Conservation (phyloP, 805 yeast species). For the Pichia cabralensis region DNA sequence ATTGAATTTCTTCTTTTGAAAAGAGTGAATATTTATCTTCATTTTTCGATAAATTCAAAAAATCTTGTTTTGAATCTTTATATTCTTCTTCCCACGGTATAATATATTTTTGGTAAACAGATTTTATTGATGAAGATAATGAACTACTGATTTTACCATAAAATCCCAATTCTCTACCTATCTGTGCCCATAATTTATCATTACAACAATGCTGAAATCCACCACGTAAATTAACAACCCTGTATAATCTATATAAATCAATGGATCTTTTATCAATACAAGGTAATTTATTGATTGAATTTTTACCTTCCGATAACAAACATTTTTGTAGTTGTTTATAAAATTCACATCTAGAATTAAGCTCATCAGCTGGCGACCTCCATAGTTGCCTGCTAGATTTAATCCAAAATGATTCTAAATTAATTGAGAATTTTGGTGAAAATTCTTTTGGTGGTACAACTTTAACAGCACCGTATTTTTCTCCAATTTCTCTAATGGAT, state of each 20-base stretch:
- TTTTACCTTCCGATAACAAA: constrained; percentile 18
- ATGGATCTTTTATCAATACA: constrained; percentile 56
- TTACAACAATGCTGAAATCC: constrained; percentile 57
- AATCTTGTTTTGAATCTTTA: constrained; percentile 8
- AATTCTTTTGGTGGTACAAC: constrained; percentile 44
- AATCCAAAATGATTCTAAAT: constrained; percentile 42
- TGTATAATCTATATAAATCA: constrained; percentile 51
- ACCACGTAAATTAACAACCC: constrained; percentile 53
- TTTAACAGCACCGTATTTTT: constrained; percentile 64
- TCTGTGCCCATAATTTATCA: constrained; percentile 70
- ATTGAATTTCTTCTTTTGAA: background rate
- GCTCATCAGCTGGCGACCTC: constrained; percentile 33
- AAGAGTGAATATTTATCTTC: constrained; percentile 5
- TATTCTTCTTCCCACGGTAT: constrained; percentile 15
- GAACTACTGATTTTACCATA: constrained; percentile 65
- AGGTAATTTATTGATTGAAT: constrained; percentile 39
- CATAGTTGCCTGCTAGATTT: constrained; percentile 39
- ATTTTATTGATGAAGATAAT: constrained; percentile 53
- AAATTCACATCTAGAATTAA: constrained; percentile 36
- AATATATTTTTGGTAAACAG: constrained; percentile 43
- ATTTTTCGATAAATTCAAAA: constrained; percentile 7
- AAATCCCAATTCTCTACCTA: constrained; percentile 74
- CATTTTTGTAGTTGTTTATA: constrained; percentile 32
- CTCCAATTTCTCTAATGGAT: constrained; percentile 41
- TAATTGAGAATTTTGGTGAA: constrained; percentile 21